phyloP scores from a whole-genome alignment of 2,329 filamentous ascomycete species.

The Ophiognomonia clavigignenti-juglandacearum region DNA sequence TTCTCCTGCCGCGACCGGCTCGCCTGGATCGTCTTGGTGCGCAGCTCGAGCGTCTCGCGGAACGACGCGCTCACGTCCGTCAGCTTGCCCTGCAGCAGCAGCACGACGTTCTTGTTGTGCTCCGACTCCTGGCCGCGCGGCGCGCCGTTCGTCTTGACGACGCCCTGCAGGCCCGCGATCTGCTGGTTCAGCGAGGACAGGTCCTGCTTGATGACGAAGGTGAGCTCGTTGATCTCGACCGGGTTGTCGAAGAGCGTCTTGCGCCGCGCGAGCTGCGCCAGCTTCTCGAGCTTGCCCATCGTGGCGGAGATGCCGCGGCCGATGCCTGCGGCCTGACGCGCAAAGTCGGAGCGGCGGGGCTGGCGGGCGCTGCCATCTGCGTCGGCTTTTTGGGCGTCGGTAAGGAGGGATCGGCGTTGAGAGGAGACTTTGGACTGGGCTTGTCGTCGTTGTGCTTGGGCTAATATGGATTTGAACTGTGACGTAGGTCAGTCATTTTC shows the following conservation, averaged over 20 bases:
- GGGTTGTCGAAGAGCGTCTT: constrained; percentile 98
- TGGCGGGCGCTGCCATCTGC: constrained; percentile 41
- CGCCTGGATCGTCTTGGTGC: constrained; percentile 97
- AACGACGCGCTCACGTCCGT: constrained; percentile 93
- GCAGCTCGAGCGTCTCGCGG: constrained; percentile 93
- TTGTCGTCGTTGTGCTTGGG: constrained; percentile 77
- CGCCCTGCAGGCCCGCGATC: constrained; percentile 74
- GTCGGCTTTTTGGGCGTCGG: constrained; percentile 64
- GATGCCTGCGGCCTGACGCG: constrained; percentile 84
- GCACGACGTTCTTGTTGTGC: constrained; percentile 96
- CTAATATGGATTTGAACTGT: constrained; percentile 79
- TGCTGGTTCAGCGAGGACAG: constrained; percentile 78
- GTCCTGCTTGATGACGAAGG: constrained; percentile 97
- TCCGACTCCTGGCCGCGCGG: constrained; percentile 78
- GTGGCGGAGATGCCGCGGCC: constrained; percentile 86
- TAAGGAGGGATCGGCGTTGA: constrained; percentile 76
- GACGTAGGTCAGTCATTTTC: background rate
- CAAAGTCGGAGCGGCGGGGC: constrained; percentile 81
- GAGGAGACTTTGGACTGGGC: constrained; percentile 70
- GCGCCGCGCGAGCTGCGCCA: constrained; percentile 90
- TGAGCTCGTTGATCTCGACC: constrained; percentile 94
- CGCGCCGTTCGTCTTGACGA: constrained; percentile 60
- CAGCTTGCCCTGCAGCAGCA: constrained; percentile 84
- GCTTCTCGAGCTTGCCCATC: constrained; percentile 90
- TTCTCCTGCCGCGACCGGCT: constrained; percentile 90